phyloP scores from a whole-genome alignment of 176 grass and related monocot species.

The Carex kokanica region DNA sequence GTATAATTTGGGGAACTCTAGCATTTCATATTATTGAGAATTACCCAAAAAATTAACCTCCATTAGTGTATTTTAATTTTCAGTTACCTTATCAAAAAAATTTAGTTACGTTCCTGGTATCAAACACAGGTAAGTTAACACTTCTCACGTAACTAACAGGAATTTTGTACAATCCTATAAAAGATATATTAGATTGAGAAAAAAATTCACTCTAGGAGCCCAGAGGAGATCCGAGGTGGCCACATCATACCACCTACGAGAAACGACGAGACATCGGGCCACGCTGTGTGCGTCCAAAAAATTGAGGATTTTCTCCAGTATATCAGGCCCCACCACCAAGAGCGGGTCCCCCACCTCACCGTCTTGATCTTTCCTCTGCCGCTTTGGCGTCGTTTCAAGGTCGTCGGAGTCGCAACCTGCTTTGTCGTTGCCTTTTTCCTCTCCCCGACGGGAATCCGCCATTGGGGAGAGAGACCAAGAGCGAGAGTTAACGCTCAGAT shows the following conservation, averaged over 20 bases:
- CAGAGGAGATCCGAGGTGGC: slow-evolving; percentile 56
- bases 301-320: slow-evolving; percentile 52
- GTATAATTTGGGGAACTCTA: no score
- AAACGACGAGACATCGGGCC: slow-evolving; percentile 62
- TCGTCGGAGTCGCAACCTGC: neutral
- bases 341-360: slow-evolving; percentile 39
- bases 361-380: slow-evolving; percentile 9
- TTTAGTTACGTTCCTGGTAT: neutral
- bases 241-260: slow-evolving; percentile 45
- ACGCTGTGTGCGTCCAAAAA: slow-evolving; percentile 63
- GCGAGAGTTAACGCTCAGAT: no score
- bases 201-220: slow-evolving; percentile 48
- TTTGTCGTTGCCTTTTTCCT: neutral
- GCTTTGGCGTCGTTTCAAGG: neutral
- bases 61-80: no score
- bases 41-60: no score
- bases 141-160: neutral
- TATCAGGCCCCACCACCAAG: slow-evolving; percentile 43
- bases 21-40: no score
- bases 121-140: neutral
- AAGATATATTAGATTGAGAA: neutral
- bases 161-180: neutral
- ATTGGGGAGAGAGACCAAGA: neutral
- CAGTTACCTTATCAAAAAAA: no score
- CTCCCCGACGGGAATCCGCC: neutral